Percentiles rank a stretch among this genome's conserved stretches.
These are phyloP conservation scores for Pharus latifolius DNA, from an alignment of 176 grass and related monocot species.

Conservation along the genomic window DNA sequence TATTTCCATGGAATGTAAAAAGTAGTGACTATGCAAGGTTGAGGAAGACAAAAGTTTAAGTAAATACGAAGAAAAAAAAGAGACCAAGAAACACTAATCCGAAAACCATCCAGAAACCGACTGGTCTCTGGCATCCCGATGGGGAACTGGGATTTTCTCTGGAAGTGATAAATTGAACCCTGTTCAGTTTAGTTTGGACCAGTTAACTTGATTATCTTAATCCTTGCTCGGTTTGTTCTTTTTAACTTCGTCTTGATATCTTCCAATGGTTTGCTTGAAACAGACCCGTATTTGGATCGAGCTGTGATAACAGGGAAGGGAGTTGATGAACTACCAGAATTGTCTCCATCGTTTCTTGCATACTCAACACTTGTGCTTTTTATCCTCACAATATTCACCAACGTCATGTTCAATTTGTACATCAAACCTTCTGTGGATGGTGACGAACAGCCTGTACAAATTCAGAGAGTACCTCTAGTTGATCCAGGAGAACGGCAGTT, in stretches of 20 bases:
- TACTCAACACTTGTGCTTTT: constrained; percentile 54
- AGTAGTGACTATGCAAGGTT: no score
- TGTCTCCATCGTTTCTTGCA: constrained; percentile 47
- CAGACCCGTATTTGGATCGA: constrained; percentile 58
- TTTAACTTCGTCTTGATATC: background rate
- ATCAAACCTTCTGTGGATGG: constrained; percentile 77
- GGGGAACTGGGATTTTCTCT: no score
- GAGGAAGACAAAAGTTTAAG: no score
- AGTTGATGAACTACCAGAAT: constrained; percentile 51
- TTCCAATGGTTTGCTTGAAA: constrained; percentile 5
- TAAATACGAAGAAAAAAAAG: no score
- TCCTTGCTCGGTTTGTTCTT: background rate
- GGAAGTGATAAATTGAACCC: no score
- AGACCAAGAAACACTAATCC: no score
- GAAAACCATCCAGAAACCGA: no score
- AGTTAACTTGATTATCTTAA: no score
- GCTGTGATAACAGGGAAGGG: constrained; percentile 45
- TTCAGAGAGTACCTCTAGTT: constrained; percentile 48
- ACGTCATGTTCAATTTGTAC: constrained; percentile 63
- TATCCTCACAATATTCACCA: constrained; percentile 74
- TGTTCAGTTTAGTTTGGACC: no score
- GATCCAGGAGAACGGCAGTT: constrained; percentile 23
- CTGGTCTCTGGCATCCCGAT: no score
- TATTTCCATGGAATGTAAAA: no score
- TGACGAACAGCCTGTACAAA: constrained; percentile 25